Conservation (phyloP, 768 basidiomycete genomes). For the Amanita subjunquillea region DNA sequence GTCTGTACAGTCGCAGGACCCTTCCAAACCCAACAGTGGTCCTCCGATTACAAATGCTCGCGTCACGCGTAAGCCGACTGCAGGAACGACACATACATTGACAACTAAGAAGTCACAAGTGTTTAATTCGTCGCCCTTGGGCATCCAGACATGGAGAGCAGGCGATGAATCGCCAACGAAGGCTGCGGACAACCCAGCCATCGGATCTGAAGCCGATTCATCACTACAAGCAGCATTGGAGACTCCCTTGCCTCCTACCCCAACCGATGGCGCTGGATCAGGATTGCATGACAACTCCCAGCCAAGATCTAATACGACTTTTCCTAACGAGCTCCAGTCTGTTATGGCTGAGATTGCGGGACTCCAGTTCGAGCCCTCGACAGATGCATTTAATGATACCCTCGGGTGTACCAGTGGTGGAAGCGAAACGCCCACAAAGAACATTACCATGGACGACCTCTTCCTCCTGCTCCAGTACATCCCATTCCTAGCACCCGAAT, state of each 20-base stretch:
- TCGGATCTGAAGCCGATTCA: background rate
- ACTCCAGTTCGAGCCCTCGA: background rate
- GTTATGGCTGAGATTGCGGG: slow-evolving; percentile 3
- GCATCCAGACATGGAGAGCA: slow-evolving; percentile 1
- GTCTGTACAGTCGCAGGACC: background rate
- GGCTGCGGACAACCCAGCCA: background rate
- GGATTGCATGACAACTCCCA: background rate
- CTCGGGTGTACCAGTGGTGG: background rate
- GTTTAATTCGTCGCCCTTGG: slow-evolving; percentile 3
- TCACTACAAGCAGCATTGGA: background rate
- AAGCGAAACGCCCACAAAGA: background rate
- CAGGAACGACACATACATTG: background rate
- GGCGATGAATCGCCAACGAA: background rate
- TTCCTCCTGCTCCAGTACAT: background rate
- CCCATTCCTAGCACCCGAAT: background rate
- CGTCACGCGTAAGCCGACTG: background rate
- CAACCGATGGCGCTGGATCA: background rate
- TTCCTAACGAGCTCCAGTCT: background rate
- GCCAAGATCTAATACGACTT: background rate
- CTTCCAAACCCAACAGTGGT: background rate
- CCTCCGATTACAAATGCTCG: background rate
- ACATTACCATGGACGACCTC: slow-evolving; percentile 4
- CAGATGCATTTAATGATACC: background rate
- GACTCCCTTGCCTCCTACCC: slow-evolving; percentile 1
- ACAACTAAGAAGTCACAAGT: slow-evolving; percentile 5